Evolutionary conservation across 495 filamentous ascomycete species (phyloP).

Genomic region (Choiromyces venosus): DNA sequence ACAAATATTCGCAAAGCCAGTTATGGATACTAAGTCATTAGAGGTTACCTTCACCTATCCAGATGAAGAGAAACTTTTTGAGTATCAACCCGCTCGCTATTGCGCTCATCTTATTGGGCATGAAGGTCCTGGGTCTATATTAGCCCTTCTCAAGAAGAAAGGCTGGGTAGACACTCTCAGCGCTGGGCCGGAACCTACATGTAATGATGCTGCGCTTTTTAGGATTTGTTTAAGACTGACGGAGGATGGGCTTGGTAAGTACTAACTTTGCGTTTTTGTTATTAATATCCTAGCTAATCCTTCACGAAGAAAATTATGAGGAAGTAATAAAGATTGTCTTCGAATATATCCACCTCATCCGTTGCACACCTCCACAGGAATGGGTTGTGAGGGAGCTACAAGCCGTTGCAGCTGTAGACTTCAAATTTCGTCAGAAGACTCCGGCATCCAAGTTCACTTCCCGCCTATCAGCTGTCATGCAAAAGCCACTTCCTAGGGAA

Average conservation of each 20-base stretch:
- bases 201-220: slow-evolving; percentile 80
- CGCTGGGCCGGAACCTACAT: slow-evolving; percentile 69
- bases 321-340: slow-evolving; percentile 85
- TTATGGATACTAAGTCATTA: slow-evolving; percentile 83
- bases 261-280: slow-evolving; percentile 4
- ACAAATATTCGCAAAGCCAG: slow-evolving; percentile 89
- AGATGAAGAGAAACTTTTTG: slow-evolving; percentile 78
- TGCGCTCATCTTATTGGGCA: slow-evolving; percentile 92
- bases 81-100: slow-evolving; percentile 81
- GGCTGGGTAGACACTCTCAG: slow-evolving; percentile 89
- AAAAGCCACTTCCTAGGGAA: slow-evolving; percentile 76
- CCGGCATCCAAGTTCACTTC: slow-evolving; percentile 84
- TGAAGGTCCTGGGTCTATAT: slow-evolving; percentile 92
- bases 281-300: slow-evolving; percentile 48
- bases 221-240: slow-evolving; percentile 74
- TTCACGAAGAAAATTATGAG: slow-evolving; percentile 58
- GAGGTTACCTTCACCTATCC: slow-evolving; percentile 84
- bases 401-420: slow-evolving; percentile 82
- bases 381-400: slow-evolving; percentile 94
- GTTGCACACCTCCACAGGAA: slow-evolving; percentile 70
- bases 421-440: slow-evolving; percentile 88
- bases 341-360: slow-evolving; percentile 86
- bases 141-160: slow-evolving; percentile 89
- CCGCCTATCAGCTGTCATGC: slow-evolving; percentile 75
- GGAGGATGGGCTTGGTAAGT: slow-evolving; percentile 61